Evolutionary conservation across 495 filamentous ascomycete species (phyloP), one percentile per base, ranked within the genome.

Genomic region (Aspergillus mulundensis): DNA sequence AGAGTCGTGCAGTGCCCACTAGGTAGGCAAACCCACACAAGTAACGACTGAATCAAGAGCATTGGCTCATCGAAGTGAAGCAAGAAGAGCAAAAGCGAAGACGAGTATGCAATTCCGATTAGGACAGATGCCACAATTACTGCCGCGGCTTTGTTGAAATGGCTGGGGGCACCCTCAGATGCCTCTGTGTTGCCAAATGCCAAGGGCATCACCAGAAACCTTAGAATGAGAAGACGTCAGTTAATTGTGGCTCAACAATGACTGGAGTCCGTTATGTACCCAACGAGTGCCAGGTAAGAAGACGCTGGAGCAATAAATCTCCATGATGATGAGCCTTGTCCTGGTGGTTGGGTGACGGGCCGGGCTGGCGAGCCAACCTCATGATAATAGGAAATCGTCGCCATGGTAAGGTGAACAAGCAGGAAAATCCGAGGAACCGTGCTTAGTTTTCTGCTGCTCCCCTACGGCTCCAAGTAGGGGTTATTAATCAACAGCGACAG

Each of bases 121-220:
- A 71, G 61, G 18, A 66, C 56, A 20, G 63, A 59, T 28, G 66
- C 63, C 53, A 61, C 50, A 1, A 64, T 50, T 18, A 44, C 42
- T 3, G 58, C 51, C 6, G 59, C 53, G 5, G 61, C 59, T 32
- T 56, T 55, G 48, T 68, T 54, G 46, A 62, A 30, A 5, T 39
- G 56, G n/a, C n/a, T n/a, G n/a, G n/a, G n/a, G 12, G 56, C 32
- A 36, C 5, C 11, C 5, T 15, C 14, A 5, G 51, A 39, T 4
- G 59, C 40, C 16, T 60, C 43, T 11, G 43, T 30, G 16, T 63
- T 53, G 0, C 60, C 60, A 19, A 73, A 66, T 7, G 68, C 66
- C 7, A 73, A 32, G 15, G 69, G 60, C 0, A 71, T 38, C 5
- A 71, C 65, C 36, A 73, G 45, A 49, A 67, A 70, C 12, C 70